Percentiles rank a stretch among this genome's conserved stretches.
Evolutionary conservation across 2,329 filamentous ascomycete genomes (phyloP).

Genomic region (Teratosphaeria pseudoeucalypti): DNA sequence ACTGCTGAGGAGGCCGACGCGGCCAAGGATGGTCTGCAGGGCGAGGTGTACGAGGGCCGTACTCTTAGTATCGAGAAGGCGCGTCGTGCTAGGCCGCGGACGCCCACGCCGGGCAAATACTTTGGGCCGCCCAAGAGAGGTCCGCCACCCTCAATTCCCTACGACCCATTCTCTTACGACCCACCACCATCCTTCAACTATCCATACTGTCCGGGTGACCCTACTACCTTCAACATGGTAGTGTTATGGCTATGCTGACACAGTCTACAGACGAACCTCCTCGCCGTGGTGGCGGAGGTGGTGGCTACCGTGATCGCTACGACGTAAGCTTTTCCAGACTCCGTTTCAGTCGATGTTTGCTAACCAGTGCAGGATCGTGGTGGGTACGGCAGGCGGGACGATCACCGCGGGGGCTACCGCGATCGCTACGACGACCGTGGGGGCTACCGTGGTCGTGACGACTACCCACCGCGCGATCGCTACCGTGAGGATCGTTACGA

Average conservation of each 20-base stretch:
- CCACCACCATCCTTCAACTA: neutral
- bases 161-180: conserved; percentile 1
- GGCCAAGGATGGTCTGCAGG: conserved; percentile 90
- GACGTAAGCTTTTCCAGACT: conserved; percentile 20
- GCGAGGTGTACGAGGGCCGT: conserved; percentile 87
- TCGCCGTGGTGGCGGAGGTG: conserved; percentile 31
- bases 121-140: conserved; percentile 89
- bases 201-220: conserved; percentile 7
- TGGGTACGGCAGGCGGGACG: conserved; percentile 38
- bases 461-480: conserved; percentile 31
- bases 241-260: conserved; percentile 11
- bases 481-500: conserved; percentile 14
- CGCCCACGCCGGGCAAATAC: conserved; percentile 96
- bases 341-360: conserved; percentile 1
- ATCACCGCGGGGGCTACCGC: conserved; percentile 36
- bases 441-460: conserved; percentile 49
- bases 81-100: conserved; percentile 85
- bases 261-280: conserved; percentile 33
- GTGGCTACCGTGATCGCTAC: conserved; percentile 39
- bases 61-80: conserved; percentile 98
- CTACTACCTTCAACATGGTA: conserved; percentile 5
- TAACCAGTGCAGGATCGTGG: conserved; percentile 38
- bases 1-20: conserved; percentile 91
- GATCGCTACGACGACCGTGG: conserved; percentile 57
- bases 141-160: conserved; percentile 5